Base-by-base conservation (phyloP, 1,284 basidiomycete genomes). In the Ceratobasidium sp. region DNA sequence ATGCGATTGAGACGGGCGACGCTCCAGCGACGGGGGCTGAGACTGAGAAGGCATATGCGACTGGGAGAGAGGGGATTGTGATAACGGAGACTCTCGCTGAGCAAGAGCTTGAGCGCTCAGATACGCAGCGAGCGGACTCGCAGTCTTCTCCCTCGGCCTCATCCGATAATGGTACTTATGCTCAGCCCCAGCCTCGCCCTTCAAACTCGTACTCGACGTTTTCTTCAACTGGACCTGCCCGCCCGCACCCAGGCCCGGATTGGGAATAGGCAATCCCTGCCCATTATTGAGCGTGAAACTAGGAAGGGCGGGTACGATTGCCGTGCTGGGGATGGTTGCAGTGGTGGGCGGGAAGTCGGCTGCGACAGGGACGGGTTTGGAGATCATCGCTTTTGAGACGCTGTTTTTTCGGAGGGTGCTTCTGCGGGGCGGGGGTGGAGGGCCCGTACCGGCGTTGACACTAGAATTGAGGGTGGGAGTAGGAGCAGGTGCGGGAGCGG, bases 91-190 rank as follows among this genome's bases (percentile, higher is more conserved):
- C 60, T 48, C 60, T 27, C 48, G 24, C 11, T 66, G 63, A 5
- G n/a, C 63, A 11, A 50, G 11, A 1, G 67, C 67, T 29, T 72
- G 67, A 8, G 67, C 67, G 41, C 27, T 72, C 4, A 72, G 31
- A 72, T 72, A 72, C n/a, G 67, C 67, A 1, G 56, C 67, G 9
- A 72, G 67, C 22, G 54, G 54, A n/a, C 29, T 59, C 9, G 67
- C 56, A 24, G 67, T 72, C 67, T 60, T 72, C 59, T 72, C 67
- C 27, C 67, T 22, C 56, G 67, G 67, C 1, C 67, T 54, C 44
- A 72, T 57, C 24, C 67, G 67, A 36, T 72, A 72, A 29, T 72
- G 67, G 24, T 72, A 72, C 27, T 72, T 72, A 45, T 72, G 67
- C n/a, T 72, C 67, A 24, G 11, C 62, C 44, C 60, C 60, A 47